Evolutionary conservation across 1,284 basidiomycete species (phyloP), one percentile per base, ranked within the genome.

Genomic region (Schizophyllum commune): DNA sequence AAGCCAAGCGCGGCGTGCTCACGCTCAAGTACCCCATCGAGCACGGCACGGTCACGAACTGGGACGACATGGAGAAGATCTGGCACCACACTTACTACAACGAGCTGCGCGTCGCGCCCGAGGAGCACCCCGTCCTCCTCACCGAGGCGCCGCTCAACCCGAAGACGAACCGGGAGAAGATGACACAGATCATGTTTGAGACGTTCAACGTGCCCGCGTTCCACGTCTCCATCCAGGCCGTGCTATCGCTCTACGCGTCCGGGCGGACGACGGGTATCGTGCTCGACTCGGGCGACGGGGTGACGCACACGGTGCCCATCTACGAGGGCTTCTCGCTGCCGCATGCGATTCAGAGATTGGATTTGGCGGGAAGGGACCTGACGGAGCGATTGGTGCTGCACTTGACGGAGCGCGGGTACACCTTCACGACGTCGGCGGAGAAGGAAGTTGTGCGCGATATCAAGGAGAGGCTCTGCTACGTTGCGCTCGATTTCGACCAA

Each of bases 101-200:
- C 72, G 88, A 91, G 73, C 85, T 90, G 64, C 89, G 88, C 79
- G 88, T 84, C 63, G 82, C 82, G 9, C 83, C 83, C 4, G 92
- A 95, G 76, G 92, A 94, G 78, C 92, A 94, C 81, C 92, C 92
- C 63, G 89, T 94, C 66, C 81, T 95, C 21, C 84, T 95, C 68
- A 94, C 92, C 62, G 92, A 95, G 78, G 92, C 92, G 55, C 92
- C 77, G 54, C 82, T 94, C 62, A 94, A 94, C 83, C 92, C 92
- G 65, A 94, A 94, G 82, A 88, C 88, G 64, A 94, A 94, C 81
- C 82, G 92, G 72, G 92, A 94, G 81, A 94, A 94, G 83, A 94
- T 94, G 91, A 94, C 92, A 60, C 92, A 94, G 78, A 93, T 94
- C 83, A 94, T 94, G 90, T 94, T 94, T 75, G 92, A 94, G 80